Base-by-base conservation (phyloP, 257 asterid genomes). In the Solanum paucissectum region DNA sequence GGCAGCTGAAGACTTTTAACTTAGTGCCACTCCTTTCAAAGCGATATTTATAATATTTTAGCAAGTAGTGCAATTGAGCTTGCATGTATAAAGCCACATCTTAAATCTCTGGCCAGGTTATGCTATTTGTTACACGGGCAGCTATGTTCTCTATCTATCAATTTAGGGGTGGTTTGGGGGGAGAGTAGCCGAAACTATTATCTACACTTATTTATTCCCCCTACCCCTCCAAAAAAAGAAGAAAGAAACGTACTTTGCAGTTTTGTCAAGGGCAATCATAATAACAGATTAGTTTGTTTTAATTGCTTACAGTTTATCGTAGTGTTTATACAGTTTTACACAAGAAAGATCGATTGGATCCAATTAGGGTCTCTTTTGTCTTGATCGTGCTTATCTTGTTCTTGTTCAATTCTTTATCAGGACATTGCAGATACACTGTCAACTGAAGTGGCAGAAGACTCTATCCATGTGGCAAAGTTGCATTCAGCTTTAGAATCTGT, bases 341-440 rank as follows among this genome's bases (percentile, higher is more conserved):
- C 62, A 14, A 25, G 37, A 42, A 77, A 77, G 29, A 32, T 81
- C 21, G 85, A 81, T 46, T 29, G 85, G 85, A 81, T 81, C 68
- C 64, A 81, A 2, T 81, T 44, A 29, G 68, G 42, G 18, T 49
- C 68, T 46, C 29, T 81, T 81, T 81, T 81, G 29, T 49, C 68
- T 46, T 29, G 42, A 29, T 81, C 69, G 32, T 49, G 68, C 69
- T 49, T 82, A 11, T 82, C 44, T 38, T 18, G 42, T 82, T 32
- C 62, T 82, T 29, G 49, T 82, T 82, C 69, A 52, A 82, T 82
- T 86, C 88, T 52, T 84, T 87, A 87, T 83, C 93, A 96, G 99
- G 99, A 97, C 90, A 97, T 97, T 89, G 99, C 99, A 0, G 98
- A 98, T 90, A 97, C 99, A 90, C 92, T 97, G 96, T 98, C 99